These are phyloP conservation scores for Asterochloris erici DNA, from an alignment of 139 green algal genomes.

Conservation along the genomic window DNA sequence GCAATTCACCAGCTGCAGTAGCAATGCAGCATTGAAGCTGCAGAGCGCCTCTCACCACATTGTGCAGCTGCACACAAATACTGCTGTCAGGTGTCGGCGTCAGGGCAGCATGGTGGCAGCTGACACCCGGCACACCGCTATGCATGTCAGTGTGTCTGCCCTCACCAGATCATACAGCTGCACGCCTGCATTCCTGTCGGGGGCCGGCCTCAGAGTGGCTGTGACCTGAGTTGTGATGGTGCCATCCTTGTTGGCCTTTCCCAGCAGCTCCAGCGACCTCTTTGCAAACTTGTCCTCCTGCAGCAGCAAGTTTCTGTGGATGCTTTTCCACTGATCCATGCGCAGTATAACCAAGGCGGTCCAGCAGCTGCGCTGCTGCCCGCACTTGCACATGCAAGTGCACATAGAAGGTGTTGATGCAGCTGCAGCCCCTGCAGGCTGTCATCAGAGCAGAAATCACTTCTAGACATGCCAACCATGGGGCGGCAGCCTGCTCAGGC, in stretches of 20 bases:
- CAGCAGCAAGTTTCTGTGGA: neutral
- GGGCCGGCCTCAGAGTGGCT: slow-evolving; percentile 2
- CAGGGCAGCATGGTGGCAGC: neutral
- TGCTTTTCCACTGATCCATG: too few relatives aligned
- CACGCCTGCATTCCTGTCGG: slow-evolving; percentile 4
- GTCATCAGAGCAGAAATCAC: too few relatives aligned
- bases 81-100: slow-evolving; percentile 5
- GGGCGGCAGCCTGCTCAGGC: too few relatives aligned
- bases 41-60: neutral
- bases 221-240: slow-evolving; percentile 5
- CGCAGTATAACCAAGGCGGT: too few relatives aligned
- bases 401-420: too few relatives aligned
- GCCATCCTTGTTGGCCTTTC: slow-evolving; percentile 23
- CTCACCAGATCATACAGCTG: slow-evolving; percentile 17
- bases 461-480: too few relatives aligned
- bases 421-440: too few relatives aligned
- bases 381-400: too few relatives aligned
- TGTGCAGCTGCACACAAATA: neutral
- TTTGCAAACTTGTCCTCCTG: slow-evolving; percentile 66
- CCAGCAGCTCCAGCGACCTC: slow-evolving; percentile 60
- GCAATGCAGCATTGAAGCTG: too few relatives aligned
- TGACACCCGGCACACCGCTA: too few relatives aligned
- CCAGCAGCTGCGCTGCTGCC: too few relatives aligned
- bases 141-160: neutral
- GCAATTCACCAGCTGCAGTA: too few relatives aligned